phyloP scores from a whole-genome alignment of 495 filamentous ascomycete genomes.

The Penicillium ucsense region DNA sequence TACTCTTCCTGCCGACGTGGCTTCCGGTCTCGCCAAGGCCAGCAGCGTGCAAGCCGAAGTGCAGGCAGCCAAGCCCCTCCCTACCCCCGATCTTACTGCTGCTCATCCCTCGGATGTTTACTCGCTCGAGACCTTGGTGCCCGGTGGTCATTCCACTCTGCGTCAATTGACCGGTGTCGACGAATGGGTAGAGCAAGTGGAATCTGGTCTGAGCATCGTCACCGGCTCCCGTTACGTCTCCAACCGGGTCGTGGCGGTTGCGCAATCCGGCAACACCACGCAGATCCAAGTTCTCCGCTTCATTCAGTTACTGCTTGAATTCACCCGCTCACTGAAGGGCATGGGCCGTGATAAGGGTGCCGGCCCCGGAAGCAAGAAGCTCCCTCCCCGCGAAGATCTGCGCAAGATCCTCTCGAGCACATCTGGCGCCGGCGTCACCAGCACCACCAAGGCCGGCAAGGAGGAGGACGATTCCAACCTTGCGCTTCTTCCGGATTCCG shows the following conservation, averaged over 20 bases:
- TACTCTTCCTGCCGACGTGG: conserved; percentile 44
- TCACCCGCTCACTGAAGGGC: conserved; percentile 41
- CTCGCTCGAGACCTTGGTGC: conserved; percentile 55
- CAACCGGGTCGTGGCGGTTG: conserved; percentile 46
- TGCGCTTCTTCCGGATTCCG: conserved; percentile 41
- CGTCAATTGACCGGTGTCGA: conserved; percentile 51
- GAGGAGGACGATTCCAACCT: conserved; percentile 3
- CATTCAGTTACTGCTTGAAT: conserved; percentile 54
- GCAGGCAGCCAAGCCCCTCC: conserved; percentile 67
- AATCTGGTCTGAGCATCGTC: conserved; percentile 42
- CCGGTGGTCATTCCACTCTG: conserved; percentile 36
- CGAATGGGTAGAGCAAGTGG: conserved; percentile 65
- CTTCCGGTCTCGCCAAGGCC: conserved; percentile 54
- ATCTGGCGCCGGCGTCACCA: conserved; percentile 5
- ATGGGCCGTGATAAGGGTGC: conserved; percentile 15
- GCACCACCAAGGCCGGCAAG: neutral
- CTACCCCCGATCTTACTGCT: conserved; percentile 63
- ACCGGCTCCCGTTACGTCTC: conserved; percentile 60
- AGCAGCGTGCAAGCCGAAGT: conserved; percentile 53
- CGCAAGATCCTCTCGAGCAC: conserved; percentile 31
- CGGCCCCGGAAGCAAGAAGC: conserved; percentile 28
- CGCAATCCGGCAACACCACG: conserved; percentile 43
- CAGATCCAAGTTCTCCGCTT: conserved; percentile 49
- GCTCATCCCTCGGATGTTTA: conserved; percentile 75
- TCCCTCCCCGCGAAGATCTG: conserved; percentile 33